Conservation (phyloP, 768 basidiomycete species). For the Fibroporia radiculosa region DNA sequence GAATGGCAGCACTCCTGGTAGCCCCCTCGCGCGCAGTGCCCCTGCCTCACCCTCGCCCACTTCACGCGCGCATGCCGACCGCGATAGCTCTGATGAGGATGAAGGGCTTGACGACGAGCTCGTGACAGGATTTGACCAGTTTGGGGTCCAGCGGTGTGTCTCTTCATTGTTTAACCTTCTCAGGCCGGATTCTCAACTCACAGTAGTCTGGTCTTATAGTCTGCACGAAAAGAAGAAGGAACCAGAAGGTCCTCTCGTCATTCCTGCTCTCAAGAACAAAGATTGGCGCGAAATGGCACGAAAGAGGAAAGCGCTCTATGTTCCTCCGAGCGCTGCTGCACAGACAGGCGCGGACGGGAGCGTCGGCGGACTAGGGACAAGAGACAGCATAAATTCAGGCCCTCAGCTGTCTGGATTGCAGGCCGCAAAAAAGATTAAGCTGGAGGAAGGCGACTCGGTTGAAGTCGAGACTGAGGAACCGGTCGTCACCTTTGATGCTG, state of each 20-base stretch:
- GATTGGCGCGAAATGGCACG: constrained; percentile 86
- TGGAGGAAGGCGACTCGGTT: constrained; percentile 11
- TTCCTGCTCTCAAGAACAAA: constrained; percentile 77
- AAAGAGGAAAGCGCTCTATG: constrained; percentile 53
- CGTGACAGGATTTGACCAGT: constrained; percentile 63
- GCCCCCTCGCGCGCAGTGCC: constrained; percentile 46
- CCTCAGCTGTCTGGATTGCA: constrained; percentile 66
- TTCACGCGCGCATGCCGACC: constrained; percentile 23
- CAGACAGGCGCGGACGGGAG: constrained; percentile 60
- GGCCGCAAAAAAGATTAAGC: constrained; percentile 27
- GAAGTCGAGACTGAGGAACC: constrained; percentile 9
- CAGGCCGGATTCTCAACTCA: constrained; percentile 52
- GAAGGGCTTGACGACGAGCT: constrained; percentile 54
- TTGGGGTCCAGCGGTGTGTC: constrained; percentile 84
- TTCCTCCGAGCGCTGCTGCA: constrained; percentile 55
- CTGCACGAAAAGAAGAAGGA: constrained; percentile 38
- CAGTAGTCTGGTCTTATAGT: constrained; percentile 41
- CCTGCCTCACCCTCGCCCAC: constrained; percentile 37
- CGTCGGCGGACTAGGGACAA: constrained; percentile 69
- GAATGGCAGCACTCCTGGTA: constrained; percentile 35
- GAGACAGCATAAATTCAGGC: constrained; percentile 71
- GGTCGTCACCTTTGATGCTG: constrained; percentile 19
- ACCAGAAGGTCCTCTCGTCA: constrained; percentile 64
- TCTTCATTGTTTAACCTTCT: constrained; percentile 9
- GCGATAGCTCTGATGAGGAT: constrained; percentile 51